These are phyloP conservation scores for Lindgomyces ingoldianus DNA, from an alignment of 495 filamentous ascomycete species.

Conservation along the genomic window DNA sequence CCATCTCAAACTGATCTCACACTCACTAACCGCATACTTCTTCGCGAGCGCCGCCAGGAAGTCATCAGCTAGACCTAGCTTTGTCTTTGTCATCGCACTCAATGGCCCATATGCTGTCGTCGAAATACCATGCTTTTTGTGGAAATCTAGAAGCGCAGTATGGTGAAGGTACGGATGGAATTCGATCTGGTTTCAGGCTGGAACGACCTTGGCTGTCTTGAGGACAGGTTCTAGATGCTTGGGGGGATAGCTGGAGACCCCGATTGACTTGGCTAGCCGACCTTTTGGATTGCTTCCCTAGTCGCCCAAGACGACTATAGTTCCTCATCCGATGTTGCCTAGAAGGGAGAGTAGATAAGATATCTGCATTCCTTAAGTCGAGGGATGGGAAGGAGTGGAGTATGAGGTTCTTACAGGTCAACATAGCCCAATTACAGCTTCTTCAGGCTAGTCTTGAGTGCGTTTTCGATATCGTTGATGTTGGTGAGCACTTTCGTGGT, in stretches of 20 bases:
- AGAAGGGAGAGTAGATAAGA: constrained; percentile 77
- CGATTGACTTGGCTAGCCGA: constrained; percentile 77
- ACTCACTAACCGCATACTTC: constrained; percentile 75
- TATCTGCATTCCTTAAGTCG: constrained; percentile 52
- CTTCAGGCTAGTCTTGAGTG: constrained; percentile 70
- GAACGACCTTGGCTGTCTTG: constrained; percentile 62
- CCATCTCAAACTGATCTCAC: constrained; percentile 75
- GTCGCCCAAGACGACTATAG: constrained; percentile 73
- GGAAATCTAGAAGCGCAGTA: constrained; percentile 62
- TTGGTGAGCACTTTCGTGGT: constrained; percentile 71
- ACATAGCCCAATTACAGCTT: constrained; percentile 79
- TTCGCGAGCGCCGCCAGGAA: constrained; percentile 60
- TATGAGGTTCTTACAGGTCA: constrained; percentile 58
- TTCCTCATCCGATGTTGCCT: constrained; percentile 59
- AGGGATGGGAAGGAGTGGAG: no score
- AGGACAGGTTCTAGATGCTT: constrained; percentile 68
- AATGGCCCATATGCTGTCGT: constrained; percentile 70
- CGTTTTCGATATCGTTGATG: constrained; percentile 59
- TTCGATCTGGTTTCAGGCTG: constrained; percentile 85
- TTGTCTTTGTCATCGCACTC: constrained; percentile 63
- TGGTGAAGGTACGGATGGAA: constrained; percentile 88
- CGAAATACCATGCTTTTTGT: constrained; percentile 67
- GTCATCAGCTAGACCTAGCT: constrained; percentile 67
- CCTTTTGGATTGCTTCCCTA: constrained; percentile 71
- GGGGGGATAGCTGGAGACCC: constrained; percentile 78